Conservation (phyloP, 805 yeast genomes). For the Ogataea naganishii region DNA sequence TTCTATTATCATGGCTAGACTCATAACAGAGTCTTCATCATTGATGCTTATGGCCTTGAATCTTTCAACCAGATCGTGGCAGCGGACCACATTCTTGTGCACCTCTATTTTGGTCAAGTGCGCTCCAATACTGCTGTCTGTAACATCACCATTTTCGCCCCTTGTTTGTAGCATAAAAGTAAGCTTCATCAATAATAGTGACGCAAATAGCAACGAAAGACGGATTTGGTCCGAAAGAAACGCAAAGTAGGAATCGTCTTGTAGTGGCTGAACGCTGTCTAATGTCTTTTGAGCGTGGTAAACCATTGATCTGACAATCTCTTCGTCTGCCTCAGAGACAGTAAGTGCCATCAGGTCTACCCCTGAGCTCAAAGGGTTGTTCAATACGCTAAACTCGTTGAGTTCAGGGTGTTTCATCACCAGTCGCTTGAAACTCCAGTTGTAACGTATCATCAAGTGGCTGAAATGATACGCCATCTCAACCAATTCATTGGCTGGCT, state of each 20-base stretch:
- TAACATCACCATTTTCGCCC: constrained; percentile 4
- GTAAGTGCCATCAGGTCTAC: constrained; percentile 1
- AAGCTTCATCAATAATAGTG: constrained; percentile 26
- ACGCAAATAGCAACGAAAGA: constrained; percentile 37
- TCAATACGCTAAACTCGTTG: background rate
- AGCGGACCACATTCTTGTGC: constrained; percentile 6
- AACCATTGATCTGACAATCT: constrained; percentile 26
- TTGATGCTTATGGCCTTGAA: constrained; percentile 8
- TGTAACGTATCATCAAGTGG: constrained; percentile 37
- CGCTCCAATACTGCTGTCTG: constrained; percentile 2
- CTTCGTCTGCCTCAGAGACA: constrained; percentile 6
- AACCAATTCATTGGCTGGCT: constrained; percentile 66
- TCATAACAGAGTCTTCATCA: constrained; percentile 9
- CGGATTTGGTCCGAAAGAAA: constrained; percentile 67
- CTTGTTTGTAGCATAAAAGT: constrained; percentile 9
- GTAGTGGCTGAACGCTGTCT: constrained; percentile 26
- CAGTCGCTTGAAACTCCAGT: constrained; percentile 20
- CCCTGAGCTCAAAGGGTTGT: background rate
- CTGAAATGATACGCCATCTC: constrained; percentile 64
- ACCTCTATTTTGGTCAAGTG: constrained; percentile 8
- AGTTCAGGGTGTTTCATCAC: background rate
- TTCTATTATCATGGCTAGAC: constrained; percentile 6
- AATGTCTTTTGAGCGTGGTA: constrained; percentile 34
- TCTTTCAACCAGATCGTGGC: constrained; percentile 5
- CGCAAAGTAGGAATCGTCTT: constrained; percentile 49